A percentile compares a stretch with the other conserved stretches of the same genome.
Conservation (phyloP, 257 asterid genomes). For the Voacanga thouarsii region DNA sequence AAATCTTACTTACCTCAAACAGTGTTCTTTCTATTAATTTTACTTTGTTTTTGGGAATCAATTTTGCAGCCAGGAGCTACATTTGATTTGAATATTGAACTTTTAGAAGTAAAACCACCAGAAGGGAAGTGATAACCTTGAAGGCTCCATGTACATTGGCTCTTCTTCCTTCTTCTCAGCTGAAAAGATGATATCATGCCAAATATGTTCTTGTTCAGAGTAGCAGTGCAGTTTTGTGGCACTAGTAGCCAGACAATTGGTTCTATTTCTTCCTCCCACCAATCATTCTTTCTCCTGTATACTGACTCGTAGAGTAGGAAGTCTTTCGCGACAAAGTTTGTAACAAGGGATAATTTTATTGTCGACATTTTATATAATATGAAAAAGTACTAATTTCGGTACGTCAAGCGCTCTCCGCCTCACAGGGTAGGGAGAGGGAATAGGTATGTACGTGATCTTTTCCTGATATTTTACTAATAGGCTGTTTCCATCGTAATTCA, state of each 20-base stretch:
- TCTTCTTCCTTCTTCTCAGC: neutral
- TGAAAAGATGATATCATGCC: neutral
- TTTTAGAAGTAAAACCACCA: slow-evolving; percentile 57
- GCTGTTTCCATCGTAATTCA: too few species aligned
- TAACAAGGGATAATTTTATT: too few species aligned
- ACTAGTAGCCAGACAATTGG: too few species aligned
- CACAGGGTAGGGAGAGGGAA: too few species aligned
- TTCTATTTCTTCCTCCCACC: neutral
- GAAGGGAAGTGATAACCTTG: slow-evolving; percentile 36
- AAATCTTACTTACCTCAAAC: neutral
- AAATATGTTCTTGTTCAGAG: neutral
- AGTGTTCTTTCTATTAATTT: neutral
- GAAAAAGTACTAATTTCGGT: too few species aligned
- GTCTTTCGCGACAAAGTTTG: neutral
- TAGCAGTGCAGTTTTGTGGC: neutral
- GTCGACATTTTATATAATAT: too few species aligned
- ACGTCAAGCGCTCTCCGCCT: too few species aligned
- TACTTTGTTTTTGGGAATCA: neutral
- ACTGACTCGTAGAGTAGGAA: neutral
- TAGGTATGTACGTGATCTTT: too few species aligned
- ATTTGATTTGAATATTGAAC: slow-evolving; percentile 81
- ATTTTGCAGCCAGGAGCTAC: slow-evolving; percentile 77
- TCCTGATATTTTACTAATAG: too few species aligned
- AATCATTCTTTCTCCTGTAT: neutral
- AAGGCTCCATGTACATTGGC: neutral